Percentiles rank a stretch among this genome's conserved stretches.
Evolutionary conservation across 106 monocot species (phyloP).

Genomic region (Narthecium ossifragum): DNA sequence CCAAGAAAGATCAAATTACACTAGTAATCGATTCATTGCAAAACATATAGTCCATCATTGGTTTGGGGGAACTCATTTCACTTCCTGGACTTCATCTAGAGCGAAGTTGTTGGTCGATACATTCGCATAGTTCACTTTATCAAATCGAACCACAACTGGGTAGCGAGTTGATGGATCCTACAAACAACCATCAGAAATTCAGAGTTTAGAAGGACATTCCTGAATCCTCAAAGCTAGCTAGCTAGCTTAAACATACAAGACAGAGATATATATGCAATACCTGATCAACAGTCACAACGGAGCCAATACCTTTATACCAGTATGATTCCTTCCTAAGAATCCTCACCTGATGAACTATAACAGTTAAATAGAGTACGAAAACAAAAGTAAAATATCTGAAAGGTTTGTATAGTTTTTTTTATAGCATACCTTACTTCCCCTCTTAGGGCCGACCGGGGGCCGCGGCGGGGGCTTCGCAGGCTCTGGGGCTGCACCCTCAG

Average conservation of each 20-base stretch:
- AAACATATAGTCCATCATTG: not conserved
- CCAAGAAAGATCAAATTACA: slow-evolving; percentile 3
- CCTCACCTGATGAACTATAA: slow-evolving; percentile 24
- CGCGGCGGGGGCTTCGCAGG: slow-evolving; percentile 11
- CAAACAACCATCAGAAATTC: not conserved
- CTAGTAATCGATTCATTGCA: not conserved
- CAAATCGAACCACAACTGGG: slow-evolving; percentile 44
- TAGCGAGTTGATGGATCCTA: slow-evolving; percentile 36
- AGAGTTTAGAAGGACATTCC: not conserved
- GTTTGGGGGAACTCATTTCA: slow-evolving; percentile 10
- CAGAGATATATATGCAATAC: not conserved
- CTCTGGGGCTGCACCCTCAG: slow-evolving; percentile 7
- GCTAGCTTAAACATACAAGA: not conserved
- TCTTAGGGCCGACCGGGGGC: slow-evolving; percentile 72
- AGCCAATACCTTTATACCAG: slow-evolving; percentile 41
- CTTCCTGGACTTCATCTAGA: slow-evolving; percentile 34
- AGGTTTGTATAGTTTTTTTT: not conserved
- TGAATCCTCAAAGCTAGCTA: not conserved
- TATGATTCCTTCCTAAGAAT: slow-evolving; percentile 49
- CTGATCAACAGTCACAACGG: slow-evolving; percentile 46
- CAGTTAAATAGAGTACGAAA: not conserved
- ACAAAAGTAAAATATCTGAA: too few species aligned
- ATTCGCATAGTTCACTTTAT: slow-evolving; percentile 36
- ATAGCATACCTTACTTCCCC: slow-evolving; percentile 69
- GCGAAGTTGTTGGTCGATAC: slow-evolving; percentile 43